Base-by-base conservation (phyloP, 2,329 filamentous ascomycete genomes). In the Grosmannia serpens region DNA sequence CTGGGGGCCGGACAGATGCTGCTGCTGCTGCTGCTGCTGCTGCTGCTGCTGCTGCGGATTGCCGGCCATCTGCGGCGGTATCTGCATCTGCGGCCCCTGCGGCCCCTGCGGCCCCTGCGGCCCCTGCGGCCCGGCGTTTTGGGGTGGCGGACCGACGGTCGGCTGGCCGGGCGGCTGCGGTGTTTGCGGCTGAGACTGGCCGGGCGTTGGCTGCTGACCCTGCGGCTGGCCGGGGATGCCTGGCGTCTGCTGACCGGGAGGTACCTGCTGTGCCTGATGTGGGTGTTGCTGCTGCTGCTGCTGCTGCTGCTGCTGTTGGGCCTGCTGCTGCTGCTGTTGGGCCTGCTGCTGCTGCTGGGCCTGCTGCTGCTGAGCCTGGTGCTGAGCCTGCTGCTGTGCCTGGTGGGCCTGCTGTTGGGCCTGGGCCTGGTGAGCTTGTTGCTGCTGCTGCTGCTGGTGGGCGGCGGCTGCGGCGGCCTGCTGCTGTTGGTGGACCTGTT, bases 401-500 rank as follows among this genome's bases (percentile, higher is more conserved):
- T 71, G 71, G 54, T 76, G 58, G 60, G 59, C 38, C 58, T 67
- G 66, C 50, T 65, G 75, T 65, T 61, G 72, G 68, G 67, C 67
- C 62, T 76, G 75, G 52, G 75, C 62, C 58, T 67, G 69, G 17
- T 38, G 35, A 17, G 35, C 35, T n/a, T n/a, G n/a, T 60, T 68
- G 70, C 10, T 33, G 31, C 60, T 69, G 64, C 64, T 70, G 59
- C 31, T 63, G 63, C 2, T 64, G 62, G 27, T 71, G 71, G 55
- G 76, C 56, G 61, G 59, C 44, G 70, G 35, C 35, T 17, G 38
- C 53, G 13, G 41, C 41, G n/a, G 27, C 27, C 9, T 63, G 59
- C 13, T 74, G 75, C 49, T 76, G 66, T 55, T 77, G 75, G 38
- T 77, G 75, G 5, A 71, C 75, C 69, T 58, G 77, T 74, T 60